These are phyloP conservation scores for Xylariaceae sp. DNA, from an alignment of 2,329 filamentous ascomycete species.

Conservation along the genomic window DNA sequence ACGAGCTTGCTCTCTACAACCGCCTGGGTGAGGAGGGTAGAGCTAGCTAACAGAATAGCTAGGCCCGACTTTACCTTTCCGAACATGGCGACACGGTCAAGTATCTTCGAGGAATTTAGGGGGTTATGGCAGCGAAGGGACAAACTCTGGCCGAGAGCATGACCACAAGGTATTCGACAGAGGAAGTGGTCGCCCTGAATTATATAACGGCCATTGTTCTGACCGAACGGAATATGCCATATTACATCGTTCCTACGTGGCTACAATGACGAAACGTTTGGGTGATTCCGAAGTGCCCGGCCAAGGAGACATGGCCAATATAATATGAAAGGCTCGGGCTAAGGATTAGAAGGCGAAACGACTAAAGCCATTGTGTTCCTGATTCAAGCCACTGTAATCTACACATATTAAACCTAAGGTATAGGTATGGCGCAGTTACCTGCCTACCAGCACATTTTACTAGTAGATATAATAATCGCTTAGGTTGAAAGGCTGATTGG, in stretches of 20 bases:
- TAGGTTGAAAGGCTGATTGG: too few species aligned
- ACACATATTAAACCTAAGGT: too few species aligned
- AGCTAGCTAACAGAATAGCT: slow-evolving; percentile 22
- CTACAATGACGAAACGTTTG: too few species aligned
- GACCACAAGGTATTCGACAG: neutral
- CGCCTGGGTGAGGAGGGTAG: slow-evolving; percentile 21
- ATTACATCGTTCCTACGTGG: neutral
- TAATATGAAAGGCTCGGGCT: too few species aligned
- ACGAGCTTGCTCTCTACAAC: slow-evolving; percentile 31
- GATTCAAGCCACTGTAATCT: too few species aligned
- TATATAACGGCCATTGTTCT: neutral
- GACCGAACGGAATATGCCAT: neutral
- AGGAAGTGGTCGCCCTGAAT: neutral
- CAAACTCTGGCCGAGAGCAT: neutral
- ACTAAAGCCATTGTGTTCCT: too few species aligned
- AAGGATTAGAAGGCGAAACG: too few species aligned
- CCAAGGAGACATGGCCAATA: too few species aligned
- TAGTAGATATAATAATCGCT: too few species aligned
- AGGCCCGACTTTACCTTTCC: slow-evolving; percentile 21
- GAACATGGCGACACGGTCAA: slow-evolving; percentile 8
- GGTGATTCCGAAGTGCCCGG: too few species aligned
- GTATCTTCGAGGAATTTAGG: neutral
- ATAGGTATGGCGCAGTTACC: too few species aligned
- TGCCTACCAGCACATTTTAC: too few species aligned
- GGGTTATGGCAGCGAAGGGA: neutral